Conservation (phyloP, 495 filamentous ascomycete species). For the Aspergillus baeticus region DNA sequence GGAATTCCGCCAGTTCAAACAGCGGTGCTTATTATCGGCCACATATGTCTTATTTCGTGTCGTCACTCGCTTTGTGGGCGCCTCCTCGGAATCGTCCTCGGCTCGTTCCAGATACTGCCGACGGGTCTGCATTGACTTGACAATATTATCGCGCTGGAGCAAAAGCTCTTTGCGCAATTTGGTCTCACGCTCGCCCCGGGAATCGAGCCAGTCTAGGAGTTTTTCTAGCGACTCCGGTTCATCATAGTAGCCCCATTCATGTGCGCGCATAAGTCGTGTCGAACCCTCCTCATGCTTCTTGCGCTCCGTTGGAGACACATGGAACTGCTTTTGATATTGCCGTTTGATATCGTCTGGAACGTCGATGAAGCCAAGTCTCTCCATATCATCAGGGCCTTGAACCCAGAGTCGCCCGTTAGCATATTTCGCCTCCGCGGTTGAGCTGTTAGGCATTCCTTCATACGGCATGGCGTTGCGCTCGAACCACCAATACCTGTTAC, state of each 20-base stretch:
- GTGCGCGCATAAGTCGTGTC: conserved; percentile 73
- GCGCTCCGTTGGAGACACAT: conserved; percentile 79
- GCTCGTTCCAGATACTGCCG: conserved; percentile 63
- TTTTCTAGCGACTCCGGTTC: conserved; percentile 72
- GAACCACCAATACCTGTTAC: conserved; percentile 99
- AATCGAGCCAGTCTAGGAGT: conserved; percentile 85
- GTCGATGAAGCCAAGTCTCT: conserved; percentile 82
- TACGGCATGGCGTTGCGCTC: conserved; percentile 98
- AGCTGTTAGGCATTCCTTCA: conserved; percentile 81
- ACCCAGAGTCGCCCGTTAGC: conserved; percentile 96
- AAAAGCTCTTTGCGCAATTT: conserved; percentile 84
- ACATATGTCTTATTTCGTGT: conserved; percentile 73
- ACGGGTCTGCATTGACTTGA: conserved; percentile 74
- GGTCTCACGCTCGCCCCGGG: conserved; percentile 75
- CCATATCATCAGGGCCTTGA: conserved; percentile 89
- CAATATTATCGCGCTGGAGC: conserved; percentile 73
- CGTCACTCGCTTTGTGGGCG: conserved; percentile 64
- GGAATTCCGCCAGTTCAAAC: conserved; percentile 79
- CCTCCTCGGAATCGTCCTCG: conserved; percentile 55
- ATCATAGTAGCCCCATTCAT: conserved; percentile 89
- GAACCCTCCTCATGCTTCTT: conserved; percentile 83
- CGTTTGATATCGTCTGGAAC: conserved; percentile 65
- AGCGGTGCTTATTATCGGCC: conserved; percentile 62
- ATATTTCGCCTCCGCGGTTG: conserved; percentile 81
- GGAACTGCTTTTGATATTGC: conserved; percentile 60